A percentile compares a stretch with the other conserved stretches of the same genome.
Conservation (phyloP, 225 moss, liverwort and hornwort species). For the Antitrichia curtipendula region DNA sequence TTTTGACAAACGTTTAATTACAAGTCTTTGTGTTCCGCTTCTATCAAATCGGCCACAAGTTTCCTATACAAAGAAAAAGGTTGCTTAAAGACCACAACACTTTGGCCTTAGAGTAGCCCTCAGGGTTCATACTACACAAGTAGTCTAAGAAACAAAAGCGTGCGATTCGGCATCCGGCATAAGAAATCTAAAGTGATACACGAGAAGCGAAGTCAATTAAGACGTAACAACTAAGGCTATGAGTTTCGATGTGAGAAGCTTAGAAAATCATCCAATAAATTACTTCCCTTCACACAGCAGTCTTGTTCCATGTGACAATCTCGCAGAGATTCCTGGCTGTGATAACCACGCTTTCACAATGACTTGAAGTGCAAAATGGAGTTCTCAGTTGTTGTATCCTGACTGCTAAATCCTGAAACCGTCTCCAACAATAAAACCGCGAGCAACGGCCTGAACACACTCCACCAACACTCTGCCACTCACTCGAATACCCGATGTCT, state of each 20-base stretch:
- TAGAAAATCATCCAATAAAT: not conserved
- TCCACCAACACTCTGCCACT: not conserved
- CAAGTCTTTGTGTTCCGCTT: not conserved
- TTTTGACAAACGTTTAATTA: not conserved
- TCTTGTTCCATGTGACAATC: not conserved
- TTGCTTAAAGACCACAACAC: not conserved
- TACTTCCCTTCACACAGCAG: not conserved
- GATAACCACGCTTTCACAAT: not conserved
- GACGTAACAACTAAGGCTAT: not conserved
- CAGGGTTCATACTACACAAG: slow-evolving; percentile 3
- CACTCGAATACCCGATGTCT: not conserved
- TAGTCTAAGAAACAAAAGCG: not conserved
- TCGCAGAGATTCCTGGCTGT: not conserved
- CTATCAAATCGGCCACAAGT: not conserved
- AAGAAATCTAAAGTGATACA: not conserved
- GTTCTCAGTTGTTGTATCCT: not conserved
- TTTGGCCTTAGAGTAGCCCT: not conserved
- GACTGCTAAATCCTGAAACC: not conserved
- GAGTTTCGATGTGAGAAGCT: not conserved
- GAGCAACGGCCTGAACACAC: not conserved
- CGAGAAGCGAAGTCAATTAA: not conserved
- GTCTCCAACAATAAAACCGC: not conserved
- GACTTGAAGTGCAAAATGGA: not conserved
- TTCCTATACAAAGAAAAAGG: not conserved
- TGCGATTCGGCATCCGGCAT: not conserved